Evolutionary conservation across 345 rosid genomes (phyloP), one percentile per base, ranked within the genome.

Genomic region (Fremontodendron californicum): DNA sequence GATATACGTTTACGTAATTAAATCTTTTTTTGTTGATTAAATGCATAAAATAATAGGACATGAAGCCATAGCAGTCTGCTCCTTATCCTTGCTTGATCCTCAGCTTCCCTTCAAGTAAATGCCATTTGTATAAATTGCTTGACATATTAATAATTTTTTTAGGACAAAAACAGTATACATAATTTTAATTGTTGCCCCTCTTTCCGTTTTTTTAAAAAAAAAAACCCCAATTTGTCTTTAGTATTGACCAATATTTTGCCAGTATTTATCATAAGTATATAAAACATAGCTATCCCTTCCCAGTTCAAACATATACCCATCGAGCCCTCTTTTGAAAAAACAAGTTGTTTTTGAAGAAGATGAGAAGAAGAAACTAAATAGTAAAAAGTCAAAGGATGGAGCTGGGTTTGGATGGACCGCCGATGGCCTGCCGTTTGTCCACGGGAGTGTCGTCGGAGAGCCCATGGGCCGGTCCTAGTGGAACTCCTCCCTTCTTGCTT

Each of bases 381-480:
- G 49, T 42, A 78, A 13, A 6, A 45, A 69, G 37, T 16, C 73
- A 0, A 45, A 71, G 74, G 74, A 69, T 2, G 57, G 33, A 35
- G 81, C 46, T 62, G 89, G 43, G n/a, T 81, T 77, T 85, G 90
- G 90, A 0, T 92, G 97, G 97, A 89, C 94, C 58, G 94, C 93
- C 12, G 83, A 93, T 78, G 98, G 98, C 55, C 58, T 91, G 79
- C 97, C 97, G 45, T 69, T 94, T 84, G 82, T 81, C n/a, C 89
- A 85, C 77, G 93, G 91, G 16, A 90, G 90, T 85, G 94, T 91
- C 74, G 83, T 94, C 23, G 97, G 98, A 5, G 98, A 94, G 81
- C 94, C 95, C 9, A 81, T 91, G 85, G 89, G 81, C 13, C 87
- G 98, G 71, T 67, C 82, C 40, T 93, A 81, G 75, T 92, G 98